These are phyloP conservation scores for Peniophora sp. DNA, from an alignment of 1,284 basidiomycete species.

Conservation along the genomic window DNA sequence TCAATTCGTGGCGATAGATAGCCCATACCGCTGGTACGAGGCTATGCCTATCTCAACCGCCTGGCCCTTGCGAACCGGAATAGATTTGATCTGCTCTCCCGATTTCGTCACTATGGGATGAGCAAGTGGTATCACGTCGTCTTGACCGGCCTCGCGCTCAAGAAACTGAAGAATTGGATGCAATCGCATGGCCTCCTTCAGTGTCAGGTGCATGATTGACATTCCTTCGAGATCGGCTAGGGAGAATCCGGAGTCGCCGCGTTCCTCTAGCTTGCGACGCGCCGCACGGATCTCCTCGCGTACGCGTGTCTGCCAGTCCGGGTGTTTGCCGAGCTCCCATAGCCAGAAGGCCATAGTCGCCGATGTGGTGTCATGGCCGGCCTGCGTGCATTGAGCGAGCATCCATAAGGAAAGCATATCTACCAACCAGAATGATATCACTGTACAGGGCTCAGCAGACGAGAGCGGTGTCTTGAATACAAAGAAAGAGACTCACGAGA, in stretches of 20 bases:
- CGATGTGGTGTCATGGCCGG: slow-evolving; percentile 21
- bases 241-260: slow-evolving; percentile 18
- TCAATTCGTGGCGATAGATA: too few species aligned
- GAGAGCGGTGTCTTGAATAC: neutral
- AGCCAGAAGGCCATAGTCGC: slow-evolving; percentile 17
- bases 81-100: slow-evolving; percentile 19
- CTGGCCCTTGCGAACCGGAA: slow-evolving; percentile 31
- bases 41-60: slow-evolving; percentile 14
- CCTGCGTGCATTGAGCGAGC: too few species aligned
- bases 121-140: slow-evolving; percentile 37
- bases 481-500: slow-evolving; percentile 9
- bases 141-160: slow-evolving; percentile 14
- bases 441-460: slow-evolving; percentile 11
- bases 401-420: too few species aligned
- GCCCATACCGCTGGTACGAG: slow-evolving; percentile 13
- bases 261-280: slow-evolving; percentile 10
- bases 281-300: slow-evolving; percentile 14
- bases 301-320: slow-evolving; percentile 16
- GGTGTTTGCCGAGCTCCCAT: slow-evolving; percentile 18
- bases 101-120: slow-evolving; percentile 24
- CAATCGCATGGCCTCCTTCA: slow-evolving; percentile 2
- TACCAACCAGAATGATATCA: slow-evolving; percentile 22
- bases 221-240: slow-evolving; percentile 23
- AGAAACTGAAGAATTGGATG: neutral
- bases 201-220: slow-evolving; percentile 17